Base-by-base conservation (phyloP, 2,329 filamentous ascomycete species). In the Hymenotorrendiella dingleyae region DNA sequence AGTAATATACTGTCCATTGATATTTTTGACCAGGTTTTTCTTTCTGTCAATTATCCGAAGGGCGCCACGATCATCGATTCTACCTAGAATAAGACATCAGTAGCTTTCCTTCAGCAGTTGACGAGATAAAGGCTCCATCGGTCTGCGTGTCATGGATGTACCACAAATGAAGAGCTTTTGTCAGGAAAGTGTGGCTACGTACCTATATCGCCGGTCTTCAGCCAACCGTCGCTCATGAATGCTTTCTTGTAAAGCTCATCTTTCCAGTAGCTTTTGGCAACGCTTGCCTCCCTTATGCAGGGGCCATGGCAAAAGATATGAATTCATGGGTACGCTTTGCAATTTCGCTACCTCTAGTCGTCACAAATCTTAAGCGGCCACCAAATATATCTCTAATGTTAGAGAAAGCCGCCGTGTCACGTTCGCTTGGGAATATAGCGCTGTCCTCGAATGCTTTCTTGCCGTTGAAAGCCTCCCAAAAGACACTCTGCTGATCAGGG, bases 311-410 rank as follows among this genome's bases (percentile, higher is more conserved):
- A 66, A 95, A 77, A 34, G 87, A 94, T 59, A 96, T 76, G 71
- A 97, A 97, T 49, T 81, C 80, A 63, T 87, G 82, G 1, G 91
- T 96, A 36, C 87, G 84, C 60, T 84, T 82, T 16, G 89, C 80
- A 53, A 97, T 83, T 22, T 88, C 88, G 34, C 89, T 91, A 52
- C 89, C 91, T 43, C 93, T 91, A 64, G 94, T 96, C 78, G 97
- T 82, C 64, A 87, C 86, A 57, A 96, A 85, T 32, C 90, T 82
- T 43, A 97, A 75, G 39, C 80, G 78, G 38, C 90, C 91, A 28
- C 36, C 36, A 38, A 38, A 38, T 4, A 29, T 27, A 3, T 9
- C 36, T n/a, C 36, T 23, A 38, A 38, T 20, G 11, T 29, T 29
- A 28, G 23, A 29, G 10, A 38, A 38, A 10, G 36, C 24, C 8